A percentile compares a stretch with the other conserved stretches of the same genome.
Conservation (phyloP, 345 rosid species). For the Salix caprea region DNA sequence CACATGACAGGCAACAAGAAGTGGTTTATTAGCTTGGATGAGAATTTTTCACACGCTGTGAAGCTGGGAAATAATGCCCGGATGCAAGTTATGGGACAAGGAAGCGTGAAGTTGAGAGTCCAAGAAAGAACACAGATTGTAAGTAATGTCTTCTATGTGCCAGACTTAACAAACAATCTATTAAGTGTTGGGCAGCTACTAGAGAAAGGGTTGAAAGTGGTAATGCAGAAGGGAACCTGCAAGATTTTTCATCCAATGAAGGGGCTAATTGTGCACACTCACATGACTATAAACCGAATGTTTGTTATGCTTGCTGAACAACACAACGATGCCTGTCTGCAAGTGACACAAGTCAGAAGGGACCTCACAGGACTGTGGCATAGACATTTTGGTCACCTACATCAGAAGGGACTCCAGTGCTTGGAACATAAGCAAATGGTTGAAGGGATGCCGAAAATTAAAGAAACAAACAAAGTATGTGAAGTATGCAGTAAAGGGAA, state of each 20-base stretch:
- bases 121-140: not conserved
- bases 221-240: not conserved
- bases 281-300: not conserved
- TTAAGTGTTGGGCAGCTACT: not conserved
- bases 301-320: not conserved
- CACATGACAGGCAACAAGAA: too few species aligned
- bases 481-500: slow-evolving; percentile 1
- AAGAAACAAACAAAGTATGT: not conserved
- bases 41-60: too few species aligned
- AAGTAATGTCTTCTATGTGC: not conserved
- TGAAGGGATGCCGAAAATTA: not conserved
- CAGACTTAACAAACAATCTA: not conserved
- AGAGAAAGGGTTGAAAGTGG: not conserved
- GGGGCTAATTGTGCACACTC: not conserved
- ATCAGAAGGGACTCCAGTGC: not conserved
- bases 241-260: not conserved
- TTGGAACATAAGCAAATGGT: not conserved
- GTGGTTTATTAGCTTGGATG: too few species aligned
- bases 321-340: too few species aligned
- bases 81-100: not conserved
- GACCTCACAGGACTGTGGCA: not conserved
- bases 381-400: not conserved
- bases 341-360: not conserved
- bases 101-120: not conserved
- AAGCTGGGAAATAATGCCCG: too few species aligned